Base-by-base conservation (phyloP, 1,284 basidiomycete species). In the Abortiporus biennis region DNA sequence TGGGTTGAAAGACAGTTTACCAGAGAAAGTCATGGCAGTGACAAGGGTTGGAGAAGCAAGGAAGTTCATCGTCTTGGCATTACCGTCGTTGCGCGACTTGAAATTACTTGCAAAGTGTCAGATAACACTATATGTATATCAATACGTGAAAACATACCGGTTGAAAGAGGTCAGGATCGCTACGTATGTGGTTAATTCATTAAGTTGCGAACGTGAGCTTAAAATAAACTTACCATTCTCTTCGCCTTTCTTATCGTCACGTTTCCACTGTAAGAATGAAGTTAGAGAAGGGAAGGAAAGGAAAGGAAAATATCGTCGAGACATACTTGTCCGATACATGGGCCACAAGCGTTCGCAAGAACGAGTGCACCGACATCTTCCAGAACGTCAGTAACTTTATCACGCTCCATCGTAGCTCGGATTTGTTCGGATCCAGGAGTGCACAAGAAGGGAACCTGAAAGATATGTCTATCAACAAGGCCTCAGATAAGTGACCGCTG, bases 401-500 rank as follows among this genome's bases (percentile, higher is more conserved):
- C 96, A 29, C 95, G 82, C 65, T 97, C 93, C 66, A 99, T 92
- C 0, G 96, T 99, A 2, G 96, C 96, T 40, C 96, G 82, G 55
- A 99, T 97, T 62, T 96, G 89, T 61, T 99, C 96, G 33, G 90
- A 94, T 20, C 95, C 96, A 1, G 96, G 96, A 6, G 96, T 99
- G 53, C 95, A 94, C 46, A 98, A 74, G 72, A 99, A 99, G 20
- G 91, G 92, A 36, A 96, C 87, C 78, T 80, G 38, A 25, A 23
- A 43, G 34, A 42, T 38, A 40, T 38, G 41, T 16, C 21, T 12
- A 16, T 38, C 16, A 23, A 46, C 29, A 9, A 36, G 23, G 37
- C 23, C 32, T 21, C 21, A 20, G 29, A n/a, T 21, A 23, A 6
- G 27, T 13, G 37, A 33, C 13, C 20, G n/a, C 40, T 17, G 38